A percentile compares a stretch with the other conserved stretches of the same genome.
These are phyloP conservation scores for Yarrowia deformans DNA, from an alignment of 805 yeast genomes.

Conservation along the genomic window DNA sequence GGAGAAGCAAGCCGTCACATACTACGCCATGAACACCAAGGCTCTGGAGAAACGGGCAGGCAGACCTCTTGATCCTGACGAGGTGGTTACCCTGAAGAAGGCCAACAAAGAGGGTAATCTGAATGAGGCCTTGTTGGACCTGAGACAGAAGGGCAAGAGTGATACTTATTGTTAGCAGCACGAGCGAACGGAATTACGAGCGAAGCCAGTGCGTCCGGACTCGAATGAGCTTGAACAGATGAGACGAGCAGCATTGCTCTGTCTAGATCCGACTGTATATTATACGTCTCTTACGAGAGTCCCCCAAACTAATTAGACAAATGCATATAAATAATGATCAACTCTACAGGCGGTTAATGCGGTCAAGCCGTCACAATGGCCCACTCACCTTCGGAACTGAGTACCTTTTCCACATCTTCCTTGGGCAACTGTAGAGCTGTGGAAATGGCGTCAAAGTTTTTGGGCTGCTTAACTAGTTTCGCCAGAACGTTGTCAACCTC, in stretches of 20 bases:
- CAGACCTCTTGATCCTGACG: conserved; percentile 44
- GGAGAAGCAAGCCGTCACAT: conserved; percentile 31
- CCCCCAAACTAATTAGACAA: not conserved
- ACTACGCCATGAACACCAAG: conserved; percentile 33
- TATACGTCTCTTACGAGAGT: too few species aligned
- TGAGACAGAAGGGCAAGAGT: conserved; percentile 47
- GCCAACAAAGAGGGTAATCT: conserved; percentile 50
- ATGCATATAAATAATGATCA: conserved; percentile 33
- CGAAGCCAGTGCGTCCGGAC: too few species aligned
- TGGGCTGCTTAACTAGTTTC: conserved; percentile 43
- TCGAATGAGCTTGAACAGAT: too few species aligned
- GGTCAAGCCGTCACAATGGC: conserved; percentile 52
- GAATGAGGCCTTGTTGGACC: conserved; percentile 52
- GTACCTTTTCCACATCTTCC: conserved; percentile 59
- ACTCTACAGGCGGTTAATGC: too few species aligned
- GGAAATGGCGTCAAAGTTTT: conserved; percentile 58
- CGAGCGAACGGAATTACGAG: too few species aligned
- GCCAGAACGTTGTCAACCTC: conserved; percentile 43
- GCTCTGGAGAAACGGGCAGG: conserved; percentile 47
- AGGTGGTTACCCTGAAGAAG: conserved; percentile 43
- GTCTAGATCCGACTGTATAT: too few species aligned
- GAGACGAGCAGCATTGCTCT: too few species aligned
- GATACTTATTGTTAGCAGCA: conserved; percentile 46
- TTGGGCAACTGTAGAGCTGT: conserved; percentile 68
- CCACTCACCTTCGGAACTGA: conserved; percentile 61